A percentile compares a stretch with the other conserved stretches of the same genome.
These are phyloP conservation scores for Cercospora citrullina DNA, from an alignment of 2,329 filamentous ascomycete genomes.

Conservation along the genomic window DNA sequence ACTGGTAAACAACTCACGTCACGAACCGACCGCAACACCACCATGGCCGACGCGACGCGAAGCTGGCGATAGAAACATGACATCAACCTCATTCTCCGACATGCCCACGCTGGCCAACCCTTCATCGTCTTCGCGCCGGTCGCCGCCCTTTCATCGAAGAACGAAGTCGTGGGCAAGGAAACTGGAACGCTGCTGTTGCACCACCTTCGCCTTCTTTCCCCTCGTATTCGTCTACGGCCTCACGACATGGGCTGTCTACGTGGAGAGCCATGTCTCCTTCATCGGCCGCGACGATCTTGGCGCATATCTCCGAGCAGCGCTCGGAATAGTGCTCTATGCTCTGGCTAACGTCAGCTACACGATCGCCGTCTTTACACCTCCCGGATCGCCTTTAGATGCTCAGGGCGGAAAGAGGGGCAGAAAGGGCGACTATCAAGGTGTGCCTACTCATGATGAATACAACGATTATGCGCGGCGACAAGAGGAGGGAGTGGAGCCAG, in stretches of 20 bases:
- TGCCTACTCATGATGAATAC: slow-evolving; percentile 70
- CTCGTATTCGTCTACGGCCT: slow-evolving; percentile 46
- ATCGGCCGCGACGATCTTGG: slow-evolving; percentile 18
- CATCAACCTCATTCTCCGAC: slow-evolving; percentile 29
- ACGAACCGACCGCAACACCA: neutral
- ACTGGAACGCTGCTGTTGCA: slow-evolving; percentile 82
- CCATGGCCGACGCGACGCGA: slow-evolving; percentile 3
- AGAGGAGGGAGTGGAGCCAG: slow-evolving; percentile 30
- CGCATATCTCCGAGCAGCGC: slow-evolving; percentile 45
- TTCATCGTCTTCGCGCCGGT: slow-evolving; percentile 19
- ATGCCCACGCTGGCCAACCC: slow-evolving; percentile 33
- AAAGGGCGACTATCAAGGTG: slow-evolving; percentile 65
- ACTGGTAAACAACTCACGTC: neutral
- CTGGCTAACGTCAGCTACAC: slow-evolving; percentile 89
- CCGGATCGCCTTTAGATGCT: slow-evolving; percentile 63
- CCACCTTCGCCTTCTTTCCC: slow-evolving; percentile 41
- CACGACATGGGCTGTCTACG: slow-evolving; percentile 93
- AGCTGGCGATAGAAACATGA: slow-evolving; percentile 5
- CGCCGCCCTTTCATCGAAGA: slow-evolving; percentile 38
- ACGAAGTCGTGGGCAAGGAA: slow-evolving; percentile 60
- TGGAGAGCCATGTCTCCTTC: slow-evolving; percentile 64
- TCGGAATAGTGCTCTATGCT: slow-evolving; percentile 71
- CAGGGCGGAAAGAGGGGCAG: slow-evolving; percentile 16
- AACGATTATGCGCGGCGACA: slow-evolving; percentile 38
- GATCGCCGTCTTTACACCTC: slow-evolving; percentile 86